Evolutionary conservation across 805 yeast genomes (phyloP).

Genomic region (Wickerhamomyces canadensis): DNA sequence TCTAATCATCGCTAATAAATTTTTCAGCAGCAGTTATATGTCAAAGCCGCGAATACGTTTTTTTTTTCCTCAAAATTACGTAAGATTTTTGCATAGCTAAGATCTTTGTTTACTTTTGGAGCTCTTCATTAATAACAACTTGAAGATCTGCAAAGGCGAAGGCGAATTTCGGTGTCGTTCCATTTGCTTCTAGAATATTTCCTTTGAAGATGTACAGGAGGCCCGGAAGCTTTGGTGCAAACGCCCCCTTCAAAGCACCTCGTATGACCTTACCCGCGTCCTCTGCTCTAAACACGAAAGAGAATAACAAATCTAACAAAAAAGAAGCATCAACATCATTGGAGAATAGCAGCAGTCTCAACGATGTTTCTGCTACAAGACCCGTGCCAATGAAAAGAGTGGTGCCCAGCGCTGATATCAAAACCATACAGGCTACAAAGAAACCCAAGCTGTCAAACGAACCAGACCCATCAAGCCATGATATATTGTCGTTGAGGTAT

Average conservation of each 20-base stretch:
- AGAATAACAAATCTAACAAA: neutral
- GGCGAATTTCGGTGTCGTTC: too few relatives aligned
- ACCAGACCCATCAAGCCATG: neutral
- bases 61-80: neutral
- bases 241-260: slow-evolving; percentile 13
- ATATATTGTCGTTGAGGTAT: slow-evolving; percentile 11
- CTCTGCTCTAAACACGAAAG: neutral
- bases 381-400: neutral
- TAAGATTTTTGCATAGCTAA: neutral
- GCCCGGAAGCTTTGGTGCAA: slow-evolving; percentile 4
- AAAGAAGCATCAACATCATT: neutral
- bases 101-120: slow-evolving; percentile 1
- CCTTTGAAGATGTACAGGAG: slow-evolving; percentile 9
- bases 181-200: too few relatives aligned
- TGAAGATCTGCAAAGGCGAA: neutral
- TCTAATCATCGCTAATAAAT: too few relatives aligned
- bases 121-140: too few relatives aligned
- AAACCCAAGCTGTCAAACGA: neutral
- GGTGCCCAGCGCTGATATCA: neutral
- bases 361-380: neutral
- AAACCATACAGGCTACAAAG: slow-evolving; percentile 3
- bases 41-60: neutral
- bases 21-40: neutral
- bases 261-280: slow-evolving; percentile 8
- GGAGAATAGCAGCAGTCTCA: neutral